These are phyloP conservation scores for Camelina neglecta DNA, from an alignment of 345 rosid species.

Conservation along the genomic window DNA sequence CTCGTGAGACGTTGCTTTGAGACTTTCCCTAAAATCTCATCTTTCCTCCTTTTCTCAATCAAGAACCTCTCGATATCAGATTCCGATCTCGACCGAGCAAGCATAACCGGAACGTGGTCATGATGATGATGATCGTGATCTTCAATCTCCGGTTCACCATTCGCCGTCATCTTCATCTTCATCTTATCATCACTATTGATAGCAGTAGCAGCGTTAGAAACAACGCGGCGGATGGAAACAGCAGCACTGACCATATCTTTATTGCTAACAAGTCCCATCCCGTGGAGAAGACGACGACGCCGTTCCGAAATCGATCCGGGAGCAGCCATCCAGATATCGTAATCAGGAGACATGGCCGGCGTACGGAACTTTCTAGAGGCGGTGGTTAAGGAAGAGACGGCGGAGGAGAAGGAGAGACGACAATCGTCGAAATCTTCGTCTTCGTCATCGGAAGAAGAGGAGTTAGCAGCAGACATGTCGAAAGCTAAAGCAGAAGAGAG, in stretches of 20 bases:
- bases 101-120: conserved; percentile 44
- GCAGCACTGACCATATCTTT: conserved; percentile 49
- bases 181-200: not conserved
- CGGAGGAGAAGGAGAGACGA: conserved; percentile 69
- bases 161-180: not conserved
- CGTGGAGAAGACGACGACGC: conserved; percentile 77
- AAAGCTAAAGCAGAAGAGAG: conserved; percentile 58
- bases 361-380: conserved; percentile 51
- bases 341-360: conserved; percentile 57
- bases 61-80: conserved; percentile 65
- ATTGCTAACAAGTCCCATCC: conserved; percentile 69
- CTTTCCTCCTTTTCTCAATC: conserved; percentile 58
- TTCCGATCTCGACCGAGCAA: conserved; percentile 72
- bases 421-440: conserved; percentile 74
- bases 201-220: conserved; percentile 15
- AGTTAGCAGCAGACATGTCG: conserved; percentile 58
- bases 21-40: conserved; percentile 57
- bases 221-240: conserved; percentile 44
- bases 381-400: conserved; percentile 50
- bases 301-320: conserved; percentile 87
- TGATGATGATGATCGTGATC: conserved; percentile 14
- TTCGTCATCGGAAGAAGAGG: conserved; percentile 57
- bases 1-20: conserved; percentile 79
- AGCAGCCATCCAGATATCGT: conserved; percentile 84
- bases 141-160: conserved; percentile 9